Evolutionary conservation across 2,329 filamentous ascomycete genomes (phyloP), one percentile per base, ranked within the genome.

Genomic region (Fusarium aywerte): DNA sequence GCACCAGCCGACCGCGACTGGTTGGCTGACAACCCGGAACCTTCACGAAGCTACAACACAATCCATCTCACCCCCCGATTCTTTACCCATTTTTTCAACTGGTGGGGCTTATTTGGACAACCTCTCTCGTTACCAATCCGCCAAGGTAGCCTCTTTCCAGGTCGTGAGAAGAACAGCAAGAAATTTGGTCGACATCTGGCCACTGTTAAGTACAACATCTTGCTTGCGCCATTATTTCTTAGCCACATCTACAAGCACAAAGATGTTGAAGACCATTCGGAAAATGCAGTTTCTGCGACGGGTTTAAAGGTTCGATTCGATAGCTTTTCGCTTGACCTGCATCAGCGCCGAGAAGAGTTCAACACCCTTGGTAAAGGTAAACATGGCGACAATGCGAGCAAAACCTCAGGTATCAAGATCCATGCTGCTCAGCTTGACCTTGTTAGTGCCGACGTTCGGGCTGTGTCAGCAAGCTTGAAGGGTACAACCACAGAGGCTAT

Each of bases 171-270:
- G 82, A 96, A 93, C 43, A 97, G 93, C 83, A 99, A 99, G 81
- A 99, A 99, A 77, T 99, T 99, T 76, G 95, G 95, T 15, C 88
- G 96, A 48, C 96, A 99, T 79, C 82, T 99, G 64, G 95, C 93
- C n/a, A 99, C 96, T 10, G 94, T 99, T 83, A 99, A 99, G 82
- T 98, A 98, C 81, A 97, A 95, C 65, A 81, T 99, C 21, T 85
- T 98, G 4, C 83, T 99, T 16, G 97, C 96, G 3, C 96, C 96
- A 0, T 81, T 99, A 3, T 99, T 97, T 77, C 87, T 99, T 66
- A 96, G 94, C 71, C 96, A 99, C 73, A 93, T 99, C 31, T 99
- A 99, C 82, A 98, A 97, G 78, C 96, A 99, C 81, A 97, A 97
- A 76, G 96, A 99, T 74, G 89, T 89, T 0, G 95, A 97, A 74